Conservation (phyloP, 768 basidiomycete genomes). For the Suillus brevipes region DNA sequence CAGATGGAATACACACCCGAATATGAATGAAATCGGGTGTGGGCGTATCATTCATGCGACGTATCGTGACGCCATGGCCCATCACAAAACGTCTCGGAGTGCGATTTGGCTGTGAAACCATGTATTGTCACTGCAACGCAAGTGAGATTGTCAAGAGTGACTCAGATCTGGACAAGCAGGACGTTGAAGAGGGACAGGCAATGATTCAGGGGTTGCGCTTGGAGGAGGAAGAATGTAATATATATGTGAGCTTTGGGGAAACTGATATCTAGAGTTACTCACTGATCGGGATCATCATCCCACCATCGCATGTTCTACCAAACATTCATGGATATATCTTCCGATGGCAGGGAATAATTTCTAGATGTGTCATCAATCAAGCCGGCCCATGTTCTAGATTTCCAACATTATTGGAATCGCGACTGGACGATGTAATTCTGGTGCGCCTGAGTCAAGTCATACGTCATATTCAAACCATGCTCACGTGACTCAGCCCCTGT, state of each 20-base stretch:
- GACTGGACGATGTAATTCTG: no score
- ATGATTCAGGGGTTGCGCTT: conserved; percentile 22
- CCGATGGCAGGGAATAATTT: no score
- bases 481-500: not conserved
- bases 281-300: conserved; percentile 22
- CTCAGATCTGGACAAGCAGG: no score
- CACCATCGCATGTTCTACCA: conserved; percentile 3
- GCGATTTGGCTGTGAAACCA: no score
- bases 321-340: conserved; percentile 16
- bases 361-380: not conserved
- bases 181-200: conserved; percentile 18
- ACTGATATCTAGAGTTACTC: not conserved
- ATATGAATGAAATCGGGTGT: no score
- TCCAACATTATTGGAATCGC: not conserved
- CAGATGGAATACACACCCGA: conserved; percentile 21
- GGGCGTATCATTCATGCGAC: no score
- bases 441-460: no score
- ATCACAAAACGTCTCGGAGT: no score
- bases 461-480: not conserved
- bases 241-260: not conserved
- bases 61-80: conserved; percentile 8
- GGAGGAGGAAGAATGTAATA: conserved; percentile 18
- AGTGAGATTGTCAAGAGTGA: conserved; percentile 17
- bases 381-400: no score
- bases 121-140: conserved; percentile 11